Conservation (phyloP, 352 stramenopile species). For the Poterioochromonas sp. region DNA sequence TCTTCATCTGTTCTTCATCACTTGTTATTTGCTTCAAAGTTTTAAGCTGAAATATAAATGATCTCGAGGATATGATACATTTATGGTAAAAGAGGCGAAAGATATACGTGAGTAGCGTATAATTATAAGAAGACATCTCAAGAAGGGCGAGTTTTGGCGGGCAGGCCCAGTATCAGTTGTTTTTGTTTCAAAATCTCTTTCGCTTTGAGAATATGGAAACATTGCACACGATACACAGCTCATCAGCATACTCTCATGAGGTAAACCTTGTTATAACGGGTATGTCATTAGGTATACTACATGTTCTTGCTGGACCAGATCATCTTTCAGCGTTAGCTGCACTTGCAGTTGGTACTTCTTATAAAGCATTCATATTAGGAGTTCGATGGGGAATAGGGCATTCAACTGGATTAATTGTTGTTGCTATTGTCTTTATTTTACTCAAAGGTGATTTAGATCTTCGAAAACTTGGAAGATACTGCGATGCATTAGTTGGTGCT, state of each 20-base stretch:
- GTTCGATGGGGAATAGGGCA: conserved; percentile 37
- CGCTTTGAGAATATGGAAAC: conserved; percentile 5
- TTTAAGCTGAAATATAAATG: too few species aligned
- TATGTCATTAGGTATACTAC: conserved; percentile 15
- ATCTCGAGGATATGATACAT: too few species aligned
- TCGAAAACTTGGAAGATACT: conserved; percentile 12
- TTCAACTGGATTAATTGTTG: conserved; percentile 34
- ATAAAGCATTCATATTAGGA: conserved; percentile 32
- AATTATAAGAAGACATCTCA: too few species aligned
- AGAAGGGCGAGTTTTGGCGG: too few species aligned
- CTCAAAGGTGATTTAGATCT: conserved; percentile 34
- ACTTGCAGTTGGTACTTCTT: conserved; percentile 30
- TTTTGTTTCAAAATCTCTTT: too few species aligned
- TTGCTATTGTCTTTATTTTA: conserved; percentile 32
- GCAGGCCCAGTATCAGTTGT: too few species aligned
- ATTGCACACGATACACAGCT: too few species aligned
- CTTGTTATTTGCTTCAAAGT: too few species aligned
- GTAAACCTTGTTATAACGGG: not conserved
- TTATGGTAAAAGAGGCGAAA: too few species aligned
- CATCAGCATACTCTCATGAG: not conserved
- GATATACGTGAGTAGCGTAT: too few species aligned
- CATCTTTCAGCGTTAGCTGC: conserved; percentile 35
- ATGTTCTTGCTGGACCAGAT: conserved; percentile 35
- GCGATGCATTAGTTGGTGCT: conserved; percentile 28
- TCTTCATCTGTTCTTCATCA: too few species aligned